Percentiles rank a stretch among this genome's conserved stretches.
Evolutionary conservation across 106 monocot species (phyloP).

Genomic region (Acanthochlamys bracteata): DNA sequence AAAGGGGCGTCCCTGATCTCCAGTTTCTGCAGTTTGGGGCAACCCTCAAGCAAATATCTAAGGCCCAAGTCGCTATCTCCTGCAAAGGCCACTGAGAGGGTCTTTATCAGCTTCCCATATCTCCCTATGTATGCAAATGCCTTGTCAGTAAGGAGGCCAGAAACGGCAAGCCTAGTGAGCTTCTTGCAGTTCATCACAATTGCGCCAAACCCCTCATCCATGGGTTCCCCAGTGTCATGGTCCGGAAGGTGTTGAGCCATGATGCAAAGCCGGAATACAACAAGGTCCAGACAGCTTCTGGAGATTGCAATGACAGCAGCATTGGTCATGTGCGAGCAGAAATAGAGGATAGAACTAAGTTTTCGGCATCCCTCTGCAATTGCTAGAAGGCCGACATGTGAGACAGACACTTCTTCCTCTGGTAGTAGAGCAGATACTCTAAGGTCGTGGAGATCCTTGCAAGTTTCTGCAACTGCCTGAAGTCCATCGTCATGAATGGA

Average conservation of each 20-base stretch:
- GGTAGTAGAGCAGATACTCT: conserved; percentile 49
- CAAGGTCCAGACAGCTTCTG: conserved; percentile 61
- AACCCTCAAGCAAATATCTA: conserved; percentile 69
- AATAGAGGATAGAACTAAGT: conserved; percentile 73
- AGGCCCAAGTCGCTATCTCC: conserved; percentile 58
- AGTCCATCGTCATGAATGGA: conserved; percentile 55
- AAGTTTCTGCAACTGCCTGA: conserved; percentile 52
- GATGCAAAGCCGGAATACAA: conserved; percentile 78
- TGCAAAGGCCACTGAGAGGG: conserved; percentile 84
- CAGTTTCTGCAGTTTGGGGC: conserved; percentile 66
- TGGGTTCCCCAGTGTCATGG: conserved; percentile 49
- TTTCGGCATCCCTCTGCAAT: conserved; percentile 78
- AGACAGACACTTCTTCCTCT: conserved; percentile 43
- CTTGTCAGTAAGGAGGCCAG: conserved; percentile 74
- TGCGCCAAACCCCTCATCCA: conserved; percentile 87
- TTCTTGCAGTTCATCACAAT: conserved; percentile 86
- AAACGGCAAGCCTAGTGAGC: conserved; percentile 70
- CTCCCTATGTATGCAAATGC: conserved; percentile 71
- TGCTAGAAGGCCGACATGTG: conserved; percentile 55
- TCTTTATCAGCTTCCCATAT: conserved; percentile 68
- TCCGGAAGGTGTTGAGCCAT: conserved; percentile 70
- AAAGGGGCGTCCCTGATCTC: conserved; percentile 87
- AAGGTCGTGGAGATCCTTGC: conserved; percentile 52
- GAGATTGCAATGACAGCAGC: conserved; percentile 66
- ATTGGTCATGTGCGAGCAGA: conserved; percentile 88